Base-by-base conservation (phyloP, 305 asterid genomes). In the Fraxinus dipetala region DNA sequence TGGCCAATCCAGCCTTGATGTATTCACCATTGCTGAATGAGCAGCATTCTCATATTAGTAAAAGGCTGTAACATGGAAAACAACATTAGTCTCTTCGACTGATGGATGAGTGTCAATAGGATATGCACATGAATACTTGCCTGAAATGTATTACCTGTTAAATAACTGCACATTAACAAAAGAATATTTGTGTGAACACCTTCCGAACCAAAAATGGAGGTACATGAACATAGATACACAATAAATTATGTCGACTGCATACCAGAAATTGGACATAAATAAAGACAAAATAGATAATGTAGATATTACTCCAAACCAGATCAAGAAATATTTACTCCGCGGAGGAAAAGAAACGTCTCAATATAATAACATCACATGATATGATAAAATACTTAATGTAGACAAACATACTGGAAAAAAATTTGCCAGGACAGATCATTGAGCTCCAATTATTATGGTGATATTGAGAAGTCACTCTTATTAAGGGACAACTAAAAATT, bases 1-100 rank as follows among this genome's bases (percentile, higher is more conserved):
- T 95, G 76, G 98, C 98, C 86, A 93, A 90, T 78, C 99, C 99
- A 67, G 97, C 93, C 89, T 95, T 95, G 76, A 95, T 96, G 76
- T 94, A 95, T 86, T 95, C 99, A 40, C 99, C 98, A 22, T 94
- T 94, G 84, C 99, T 95, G 83, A 96, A 96, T 26, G 99, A 96
- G 87, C 99, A 96, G 87, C 98, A 96, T 86, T 94, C 98, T 87
- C 99, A 91, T 86, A 96, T 90, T 81, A 96, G 87, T 81, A 96
- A 84, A 83, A 96, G 97, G 77, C 98, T 94, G 90, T 84, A 86
- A 84, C 72, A 78, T 54, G 72, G 78, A 81, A 72, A 79, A 59
- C 14, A 63, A 70, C 48, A 81, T 78, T 84, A 84, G 79, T 70
- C 67, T 78, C 24, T 35, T 69, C 16, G 84, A 45, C 45, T 3